These are phyloP conservation scores for Coemansia sp. DNA, from an alignment of 192 early-diverging fungal genomes.

Conservation along the genomic window DNA sequence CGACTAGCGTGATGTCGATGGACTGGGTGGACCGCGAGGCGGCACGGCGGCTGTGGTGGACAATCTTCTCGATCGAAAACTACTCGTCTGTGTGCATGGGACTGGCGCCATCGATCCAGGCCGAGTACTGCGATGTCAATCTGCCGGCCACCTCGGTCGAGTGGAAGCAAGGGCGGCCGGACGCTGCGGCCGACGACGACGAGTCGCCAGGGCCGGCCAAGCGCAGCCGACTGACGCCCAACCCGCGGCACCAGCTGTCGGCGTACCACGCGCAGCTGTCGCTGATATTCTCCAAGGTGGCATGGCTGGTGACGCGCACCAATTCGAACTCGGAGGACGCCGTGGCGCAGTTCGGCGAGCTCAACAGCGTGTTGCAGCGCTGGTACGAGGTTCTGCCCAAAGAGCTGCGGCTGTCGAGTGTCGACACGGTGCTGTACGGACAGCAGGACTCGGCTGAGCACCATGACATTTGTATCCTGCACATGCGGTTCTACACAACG, in stretches of 20 bases:
- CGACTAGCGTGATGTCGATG: slow-evolving; percentile 30
- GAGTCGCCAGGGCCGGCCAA: slow-evolving; percentile 13
- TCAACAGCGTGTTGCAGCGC: slow-evolving; percentile 50
- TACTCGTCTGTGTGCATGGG: slow-evolving; percentile 53
- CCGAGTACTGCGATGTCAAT: slow-evolving; percentile 50
- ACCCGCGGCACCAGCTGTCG: slow-evolving; percentile 38
- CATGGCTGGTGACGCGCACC: slow-evolving; percentile 53
- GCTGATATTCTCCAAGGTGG: slow-evolving; percentile 55
- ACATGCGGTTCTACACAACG: slow-evolving; percentile 49
- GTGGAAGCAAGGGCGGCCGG: slow-evolving; percentile 34
- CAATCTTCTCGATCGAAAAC: slow-evolving; percentile 52
- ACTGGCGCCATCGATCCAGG: slow-evolving; percentile 52
- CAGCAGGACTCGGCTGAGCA: slow-evolving; percentile 36
- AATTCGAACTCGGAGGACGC: slow-evolving; percentile 33
- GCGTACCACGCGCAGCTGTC: slow-evolving; percentile 54
- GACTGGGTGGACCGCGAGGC: slow-evolving; percentile 53
- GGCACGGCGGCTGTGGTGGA: slow-evolving; percentile 55
- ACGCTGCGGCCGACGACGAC: background rate
- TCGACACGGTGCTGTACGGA: slow-evolving; percentile 40
- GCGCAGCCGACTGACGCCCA: slow-evolving; percentile 25
- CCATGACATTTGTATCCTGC: slow-evolving; percentile 44
- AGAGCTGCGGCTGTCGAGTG: slow-evolving; percentile 46
- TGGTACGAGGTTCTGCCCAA: slow-evolving; percentile 56
- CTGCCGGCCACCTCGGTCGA: slow-evolving; percentile 44
- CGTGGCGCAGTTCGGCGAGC: slow-evolving; percentile 45